These are phyloP conservation scores for Fusarium decemcellulare DNA, from an alignment of 2,329 filamentous ascomycete species.

Conservation along the genomic window DNA sequence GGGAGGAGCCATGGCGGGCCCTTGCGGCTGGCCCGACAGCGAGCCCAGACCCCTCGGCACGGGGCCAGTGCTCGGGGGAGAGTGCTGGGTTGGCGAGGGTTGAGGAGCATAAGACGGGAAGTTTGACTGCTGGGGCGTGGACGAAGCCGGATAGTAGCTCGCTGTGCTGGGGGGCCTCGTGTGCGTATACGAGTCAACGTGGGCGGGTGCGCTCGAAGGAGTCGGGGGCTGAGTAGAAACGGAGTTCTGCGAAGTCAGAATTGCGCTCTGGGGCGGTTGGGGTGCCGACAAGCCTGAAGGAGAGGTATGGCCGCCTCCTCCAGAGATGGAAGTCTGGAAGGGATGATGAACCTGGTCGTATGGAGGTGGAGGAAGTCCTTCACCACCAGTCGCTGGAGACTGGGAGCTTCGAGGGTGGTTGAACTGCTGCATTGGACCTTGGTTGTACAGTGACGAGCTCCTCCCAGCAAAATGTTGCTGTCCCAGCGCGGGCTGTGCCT, in stretches of 20 bases:
- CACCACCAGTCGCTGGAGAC: conserved; percentile 67
- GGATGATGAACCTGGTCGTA: conserved; percentile 78
- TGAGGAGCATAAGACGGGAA: conserved; percentile 61
- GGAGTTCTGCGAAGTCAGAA: conserved; percentile 46
- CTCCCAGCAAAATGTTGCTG: conserved; percentile 48
- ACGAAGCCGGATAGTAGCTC: conserved; percentile 71
- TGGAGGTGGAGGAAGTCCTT: conserved; percentile 75
- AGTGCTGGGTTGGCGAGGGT: conserved; percentile 58
- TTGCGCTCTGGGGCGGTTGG: conserved; percentile 45
- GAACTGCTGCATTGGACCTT: conserved; percentile 61
- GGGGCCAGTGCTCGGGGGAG: conserved; percentile 60
- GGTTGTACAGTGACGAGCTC: conserved; percentile 58
- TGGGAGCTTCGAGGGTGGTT: conserved; percentile 53
- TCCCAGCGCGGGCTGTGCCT: conserved; percentile 47
- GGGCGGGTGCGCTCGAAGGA: conserved; percentile 66
- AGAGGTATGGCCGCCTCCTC: conserved; percentile 56
- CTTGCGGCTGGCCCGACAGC: conserved; percentile 42
- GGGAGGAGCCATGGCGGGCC: conserved; percentile 61
- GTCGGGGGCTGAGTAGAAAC: conserved; percentile 61
- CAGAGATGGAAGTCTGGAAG: conserved; percentile 72
- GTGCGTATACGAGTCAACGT: conserved; percentile 69
- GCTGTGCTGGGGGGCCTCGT: conserved; percentile 69
- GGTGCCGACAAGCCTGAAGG: conserved; percentile 48
- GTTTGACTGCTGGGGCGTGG: conserved; percentile 61
- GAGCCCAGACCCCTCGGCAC: conserved; percentile 57